Evolutionary conservation across 1,139 yeast species (phyloP).

Genomic region (Geotrichum aggregatum): DNA sequence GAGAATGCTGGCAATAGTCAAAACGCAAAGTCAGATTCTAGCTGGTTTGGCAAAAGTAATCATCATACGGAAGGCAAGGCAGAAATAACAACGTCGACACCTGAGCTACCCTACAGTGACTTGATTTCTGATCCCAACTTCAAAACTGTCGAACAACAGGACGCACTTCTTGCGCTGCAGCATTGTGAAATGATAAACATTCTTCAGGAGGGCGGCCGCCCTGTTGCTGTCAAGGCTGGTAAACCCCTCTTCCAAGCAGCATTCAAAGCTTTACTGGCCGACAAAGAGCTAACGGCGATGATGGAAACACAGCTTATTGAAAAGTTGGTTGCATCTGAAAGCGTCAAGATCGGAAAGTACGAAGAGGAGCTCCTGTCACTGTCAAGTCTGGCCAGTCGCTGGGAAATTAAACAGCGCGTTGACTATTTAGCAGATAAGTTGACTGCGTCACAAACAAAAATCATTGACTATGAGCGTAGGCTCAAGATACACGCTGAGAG

Average conservation of each 20-base stretch:
- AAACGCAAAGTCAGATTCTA: not conserved
- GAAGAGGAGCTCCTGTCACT: conserved; percentile 70
- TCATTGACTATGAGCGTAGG: conserved; percentile 45
- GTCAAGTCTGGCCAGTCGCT: conserved; percentile 46
- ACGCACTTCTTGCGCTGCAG: conserved; percentile 66
- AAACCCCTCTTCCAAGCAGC: conserved; percentile 84
- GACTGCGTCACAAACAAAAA: conserved; percentile 40
- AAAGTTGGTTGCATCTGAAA: conserved; percentile 55
- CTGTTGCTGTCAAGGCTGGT: conserved; percentile 65
- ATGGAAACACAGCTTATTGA: conserved; percentile 62
- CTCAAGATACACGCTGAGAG: conserved; percentile 15
- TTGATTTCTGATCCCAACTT: conserved; percentile 49
- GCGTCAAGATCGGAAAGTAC: conserved; percentile 55
- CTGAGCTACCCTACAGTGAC: conserved; percentile 11
- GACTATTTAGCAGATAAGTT: conserved; percentile 65
- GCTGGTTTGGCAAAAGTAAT: conserved; percentile 1
- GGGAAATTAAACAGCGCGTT: conserved; percentile 56
- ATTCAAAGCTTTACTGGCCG: conserved; percentile 59
- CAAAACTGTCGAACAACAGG: conserved; percentile 49
- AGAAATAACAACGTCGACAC: not conserved
- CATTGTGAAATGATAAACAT: conserved; percentile 71
- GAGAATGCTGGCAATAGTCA: not conserved
- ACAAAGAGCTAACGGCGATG: conserved; percentile 52
- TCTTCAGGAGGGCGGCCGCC: conserved; percentile 68
- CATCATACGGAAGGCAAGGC: not conserved